Base-by-base conservation (phyloP, 2,329 filamentous ascomycete genomes). In the Fusarium udum region DNA sequence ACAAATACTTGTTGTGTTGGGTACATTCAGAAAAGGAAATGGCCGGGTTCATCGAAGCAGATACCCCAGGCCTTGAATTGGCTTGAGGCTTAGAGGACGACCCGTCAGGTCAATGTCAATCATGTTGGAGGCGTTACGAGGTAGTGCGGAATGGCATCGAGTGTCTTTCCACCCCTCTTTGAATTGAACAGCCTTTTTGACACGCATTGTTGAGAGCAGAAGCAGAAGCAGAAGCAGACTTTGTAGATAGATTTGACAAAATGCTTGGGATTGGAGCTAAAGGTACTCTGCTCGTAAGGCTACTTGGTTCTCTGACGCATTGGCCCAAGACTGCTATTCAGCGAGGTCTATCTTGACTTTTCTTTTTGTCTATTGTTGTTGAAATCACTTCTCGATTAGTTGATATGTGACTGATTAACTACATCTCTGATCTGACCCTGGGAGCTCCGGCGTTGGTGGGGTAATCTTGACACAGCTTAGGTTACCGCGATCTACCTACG, bases 161-260 rank as follows among this genome's bases (percentile, higher is more conserved):
- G 20, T 36, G 56, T 26, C 36, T 36, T 61, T 55, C 24, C 67
- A 48, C 56, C 56, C 62, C 52, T 66, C 71, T 51, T 63, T 74
- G 71, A 71, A 74, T 64, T 71, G 71, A 71, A 71, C 58, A 74
- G 60, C 66, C 65, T 62, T 67, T 72, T 62, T 73, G 48, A 62
- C 55, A 57, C 60, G 46, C 42, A 49, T 28, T 51, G 65, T 56
- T 31, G 40, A 40, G 43, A 49, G 52, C 57, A 51, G 37, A 52
- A 46, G 26, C 18, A 31, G 45, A 48, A 60, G 52, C 53, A 69
- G 45, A 48, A 60, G 52, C 53, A 69, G 43, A 39, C 49, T 40
- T 59, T 71, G 70, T 67, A 71, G 34, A 68, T 61, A 72, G 57
- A 69, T 46, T 64, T 69, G 45, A 59, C 58, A 32, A 64, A 42